A percentile compares a stretch with the other conserved stretches of the same genome.
Evolutionary conservation across 257 asterid genomes (phyloP).

Genomic region (Paraleonurus japonicus): DNA sequence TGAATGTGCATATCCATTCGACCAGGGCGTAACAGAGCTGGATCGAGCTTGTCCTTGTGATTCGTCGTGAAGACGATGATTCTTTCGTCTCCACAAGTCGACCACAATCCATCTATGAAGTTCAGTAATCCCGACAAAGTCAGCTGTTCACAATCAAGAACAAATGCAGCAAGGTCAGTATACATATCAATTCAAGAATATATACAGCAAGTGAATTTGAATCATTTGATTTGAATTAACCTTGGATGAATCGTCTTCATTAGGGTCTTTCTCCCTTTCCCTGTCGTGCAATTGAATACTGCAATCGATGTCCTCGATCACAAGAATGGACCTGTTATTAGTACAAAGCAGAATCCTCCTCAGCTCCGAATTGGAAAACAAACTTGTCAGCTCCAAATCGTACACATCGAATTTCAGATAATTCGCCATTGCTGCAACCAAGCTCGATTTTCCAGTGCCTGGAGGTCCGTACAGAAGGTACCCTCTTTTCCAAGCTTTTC

Average conservation of each 20-base stretch:
- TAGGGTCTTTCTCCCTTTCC: slow-evolving; percentile 20
- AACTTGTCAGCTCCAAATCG: slow-evolving; percentile 62
- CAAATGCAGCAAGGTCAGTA: neutral
- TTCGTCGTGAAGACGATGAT: slow-evolving; percentile 77
- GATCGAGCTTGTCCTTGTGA: slow-evolving; percentile 75
- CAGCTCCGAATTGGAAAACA: slow-evolving; percentile 56
- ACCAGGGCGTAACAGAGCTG: slow-evolving; percentile 76
- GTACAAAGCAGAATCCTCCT: slow-evolving; percentile 62
- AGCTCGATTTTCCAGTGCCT: slow-evolving; percentile 84
- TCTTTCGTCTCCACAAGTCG: slow-evolving; percentile 75
- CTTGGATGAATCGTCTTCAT: slow-evolving; percentile 23
- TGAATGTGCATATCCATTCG: slow-evolving; percentile 85
- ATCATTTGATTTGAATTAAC: slow-evolving; percentile 5
- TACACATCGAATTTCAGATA: slow-evolving; percentile 68
- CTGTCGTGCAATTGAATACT: slow-evolving; percentile 62
- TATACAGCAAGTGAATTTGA: neutral
- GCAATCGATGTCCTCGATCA: slow-evolving; percentile 84
- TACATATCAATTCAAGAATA: neutral
- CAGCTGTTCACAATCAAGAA: slow-evolving; percentile 40
- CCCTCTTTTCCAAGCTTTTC: slow-evolving; percentile 92
- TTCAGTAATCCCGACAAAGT: slow-evolving; percentile 76
- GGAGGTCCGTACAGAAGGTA: slow-evolving; percentile 85
- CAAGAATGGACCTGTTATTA: slow-evolving; percentile 59
- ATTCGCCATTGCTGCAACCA: slow-evolving; percentile 84
- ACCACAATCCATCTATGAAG: slow-evolving; percentile 83